Evolutionary conservation across 768 basidiomycete species (phyloP).

Genomic region (Russula olivacea): DNA sequence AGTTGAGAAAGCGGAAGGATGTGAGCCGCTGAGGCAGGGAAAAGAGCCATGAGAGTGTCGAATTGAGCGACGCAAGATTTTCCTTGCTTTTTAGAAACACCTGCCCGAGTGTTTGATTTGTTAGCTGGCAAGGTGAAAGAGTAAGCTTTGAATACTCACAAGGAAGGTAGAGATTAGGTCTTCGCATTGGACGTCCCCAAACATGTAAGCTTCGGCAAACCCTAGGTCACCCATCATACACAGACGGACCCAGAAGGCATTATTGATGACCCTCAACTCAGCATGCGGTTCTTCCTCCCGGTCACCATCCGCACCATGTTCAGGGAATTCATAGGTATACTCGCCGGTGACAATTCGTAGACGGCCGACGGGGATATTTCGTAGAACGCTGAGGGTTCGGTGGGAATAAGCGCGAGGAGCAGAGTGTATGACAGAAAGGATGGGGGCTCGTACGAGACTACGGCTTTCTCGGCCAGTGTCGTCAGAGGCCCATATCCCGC

Average conservation of each 20-base stretch:
- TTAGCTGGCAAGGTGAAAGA: neutral
- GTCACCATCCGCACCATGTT: neutral
- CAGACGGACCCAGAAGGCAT: slow-evolving; percentile 24
- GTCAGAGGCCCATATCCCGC: slow-evolving; percentile 10
- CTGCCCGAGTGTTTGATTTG: neutral
- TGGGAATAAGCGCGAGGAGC: neutral
- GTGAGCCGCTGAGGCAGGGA: slow-evolving; percentile 6
- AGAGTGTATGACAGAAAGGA: neutral
- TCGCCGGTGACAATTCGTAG: slow-evolving; percentile 1
- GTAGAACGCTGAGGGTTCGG: neutral
- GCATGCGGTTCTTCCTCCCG: neutral
- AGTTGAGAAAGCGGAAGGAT: slow-evolving; percentile 16
- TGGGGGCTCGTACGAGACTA: slow-evolving; percentile 3
- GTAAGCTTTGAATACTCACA: slow-evolving; percentile 1
- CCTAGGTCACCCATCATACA: slow-evolving; percentile 22
- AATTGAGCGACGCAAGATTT: slow-evolving; percentile 20
- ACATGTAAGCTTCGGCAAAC: slow-evolving; percentile 28
- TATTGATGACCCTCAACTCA: slow-evolving; percentile 17
- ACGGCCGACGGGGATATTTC: slow-evolving; percentile 1
- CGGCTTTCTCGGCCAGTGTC: slow-evolving; percentile 9
- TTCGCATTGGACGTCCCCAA: slow-evolving; percentile 23
- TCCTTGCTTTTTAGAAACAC: slow-evolving; percentile 15
- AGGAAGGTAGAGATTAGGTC: slow-evolving; percentile 18
- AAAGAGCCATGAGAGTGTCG: slow-evolving; percentile 17
- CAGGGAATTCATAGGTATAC: neutral